Base-by-base conservation (phyloP, 768 basidiomycete genomes). In the Russula sp. region DNA sequence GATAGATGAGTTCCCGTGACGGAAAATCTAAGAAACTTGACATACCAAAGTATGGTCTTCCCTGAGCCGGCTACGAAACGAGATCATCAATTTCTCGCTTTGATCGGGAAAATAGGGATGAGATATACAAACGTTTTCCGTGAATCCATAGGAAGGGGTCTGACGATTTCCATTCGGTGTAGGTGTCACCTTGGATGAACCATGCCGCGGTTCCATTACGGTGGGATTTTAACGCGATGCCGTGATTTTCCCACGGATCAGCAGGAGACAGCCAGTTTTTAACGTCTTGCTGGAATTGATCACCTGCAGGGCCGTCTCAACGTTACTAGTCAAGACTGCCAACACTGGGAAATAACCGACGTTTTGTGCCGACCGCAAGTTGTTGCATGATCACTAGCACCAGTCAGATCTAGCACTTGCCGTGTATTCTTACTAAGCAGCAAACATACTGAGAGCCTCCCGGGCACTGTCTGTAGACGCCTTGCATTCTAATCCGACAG, bases 191-290 rank as follows among this genome's bases (percentile, higher is more conserved):
- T 5, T 34, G 4, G 13, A 44, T n/a, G 32, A 59, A 59, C 58
- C 58, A 59, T 34, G 40, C n/a, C 31, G 58, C 31, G 2, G 50
- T 59, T 44, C 40, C 40, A n/a, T 1, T 35, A n/a, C 40, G 48
- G 40, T 32, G 50, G 18, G 20, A 11, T 32, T 35, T 39, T 1
- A 16, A 18, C 6, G 58, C 50, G 13, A 34, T 20, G 4, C 51
- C n/a, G 13, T 59, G 58, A n/a, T 59, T 59, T 22, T 34, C n/a
- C 39, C 50, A 52, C 7, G 50, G 50, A 51, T 59, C 50, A 4
- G 50, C 18, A 2, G 58, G 50, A 20, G 40, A 14, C 1, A 59
- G 32, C 58, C 58, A 59, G 9, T 22, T 27, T 34, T 31, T 31
- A 27, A 44, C 2, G n/a, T 42, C 32, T 22, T 48, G 39, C 40